These are phyloP conservation scores for Rosa multiflora DNA, from an alignment of 306 rosid genomes.

Conservation along the genomic window DNA sequence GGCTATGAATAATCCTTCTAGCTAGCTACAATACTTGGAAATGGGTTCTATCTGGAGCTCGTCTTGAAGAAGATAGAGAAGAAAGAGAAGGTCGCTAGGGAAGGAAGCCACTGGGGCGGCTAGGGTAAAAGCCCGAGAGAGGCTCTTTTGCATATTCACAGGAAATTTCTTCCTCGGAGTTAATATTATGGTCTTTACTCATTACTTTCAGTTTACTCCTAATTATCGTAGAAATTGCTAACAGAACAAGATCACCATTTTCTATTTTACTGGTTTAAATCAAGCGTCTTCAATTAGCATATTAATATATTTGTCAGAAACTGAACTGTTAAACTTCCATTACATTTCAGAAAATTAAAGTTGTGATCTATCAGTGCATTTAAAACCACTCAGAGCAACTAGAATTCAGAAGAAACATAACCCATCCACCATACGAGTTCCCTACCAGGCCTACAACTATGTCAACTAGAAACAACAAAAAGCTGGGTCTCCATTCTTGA, in stretches of 20 bases:
- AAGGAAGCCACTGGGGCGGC: no score
- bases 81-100: no score
- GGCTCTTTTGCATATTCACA: no score
- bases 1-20: no score
- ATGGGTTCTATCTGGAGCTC: no score
- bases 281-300: background rate
- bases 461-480: slow-evolving; percentile 20
- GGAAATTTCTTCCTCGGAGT: no score
- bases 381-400: background rate
- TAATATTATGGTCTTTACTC: no score
- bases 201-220: background rate
- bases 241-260: background rate
- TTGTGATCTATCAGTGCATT: background rate
- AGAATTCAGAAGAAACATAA: background rate
- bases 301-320: background rate
- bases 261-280: background rate
- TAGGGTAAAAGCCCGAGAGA: no score
- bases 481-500: background rate
- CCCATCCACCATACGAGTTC: no score
- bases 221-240: no score
- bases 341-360: background rate
- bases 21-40: no score
- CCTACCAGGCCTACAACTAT: slow-evolving; percentile 27
- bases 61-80: no score
- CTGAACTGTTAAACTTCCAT: background rate